A percentile compares a stretch with the other conserved stretches of the same genome.
These are phyloP conservation scores for Bruguiera sexangula DNA, from an alignment of 345 rosid genomes.

Conservation along the genomic window DNA sequence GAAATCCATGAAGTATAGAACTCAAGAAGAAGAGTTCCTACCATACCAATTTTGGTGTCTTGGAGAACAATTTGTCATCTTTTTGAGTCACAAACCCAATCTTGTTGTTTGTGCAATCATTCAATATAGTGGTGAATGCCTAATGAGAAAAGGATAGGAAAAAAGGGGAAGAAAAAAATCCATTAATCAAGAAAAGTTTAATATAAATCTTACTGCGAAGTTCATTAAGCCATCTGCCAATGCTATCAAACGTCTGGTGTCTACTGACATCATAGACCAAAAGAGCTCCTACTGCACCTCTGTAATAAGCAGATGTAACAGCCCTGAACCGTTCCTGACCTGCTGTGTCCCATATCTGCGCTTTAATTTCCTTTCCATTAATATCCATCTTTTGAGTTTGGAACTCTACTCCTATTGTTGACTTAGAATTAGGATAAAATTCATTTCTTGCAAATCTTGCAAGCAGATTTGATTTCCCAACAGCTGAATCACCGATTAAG, in stretches of 20 bases:
- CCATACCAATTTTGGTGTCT: not conserved
- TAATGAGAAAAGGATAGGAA: not conserved
- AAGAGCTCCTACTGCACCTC: conserved; percentile 99
- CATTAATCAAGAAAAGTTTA: not conserved
- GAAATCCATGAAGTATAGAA: not conserved
- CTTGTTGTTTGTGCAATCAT: not conserved
- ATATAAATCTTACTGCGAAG: conserved; percentile 69
- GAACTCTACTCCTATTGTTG: conserved; percentile 97
- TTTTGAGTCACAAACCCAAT: not conserved
- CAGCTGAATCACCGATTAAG: conserved; percentile 92
- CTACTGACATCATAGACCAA: conserved; percentile 93
- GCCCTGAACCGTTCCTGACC: conserved; percentile 99
- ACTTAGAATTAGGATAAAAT: conserved; percentile 89
- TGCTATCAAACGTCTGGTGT: conserved; percentile 80
- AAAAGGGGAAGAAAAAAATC: not conserved
- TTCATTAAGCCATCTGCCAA: conserved; percentile 96
- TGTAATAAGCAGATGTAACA: conserved; percentile 91
- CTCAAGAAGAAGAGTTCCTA: not conserved
- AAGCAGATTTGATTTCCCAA: conserved; percentile 93
- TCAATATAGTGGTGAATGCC: not conserved
- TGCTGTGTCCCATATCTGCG: conserved; percentile 99
- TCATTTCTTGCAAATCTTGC: conserved; percentile 98
- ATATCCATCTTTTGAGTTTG: conserved; percentile 94
- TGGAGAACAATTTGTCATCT: not conserved
- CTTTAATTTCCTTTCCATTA: conserved; percentile 86